phyloP scores from a whole-genome alignment of 345 rosid species.

The Syzygium grande region DNA sequence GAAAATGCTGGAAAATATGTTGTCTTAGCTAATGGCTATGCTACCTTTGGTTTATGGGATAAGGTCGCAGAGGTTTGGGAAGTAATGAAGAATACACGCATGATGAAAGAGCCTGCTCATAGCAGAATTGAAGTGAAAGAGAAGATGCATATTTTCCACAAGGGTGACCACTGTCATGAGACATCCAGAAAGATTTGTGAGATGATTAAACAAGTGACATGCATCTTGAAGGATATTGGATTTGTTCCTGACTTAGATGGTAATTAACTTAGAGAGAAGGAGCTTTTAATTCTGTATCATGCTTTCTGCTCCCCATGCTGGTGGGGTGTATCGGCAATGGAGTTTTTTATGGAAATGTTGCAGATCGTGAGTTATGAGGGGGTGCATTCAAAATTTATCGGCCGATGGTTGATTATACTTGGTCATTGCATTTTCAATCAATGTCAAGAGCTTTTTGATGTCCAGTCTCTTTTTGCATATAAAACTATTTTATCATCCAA shows the following conservation, averaged over 20 bases:
- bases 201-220: constrained; percentile 33
- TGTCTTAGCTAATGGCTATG: constrained; percentile 56
- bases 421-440: background rate
- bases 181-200: constrained; percentile 32
- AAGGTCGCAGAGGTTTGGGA: constrained; percentile 50
- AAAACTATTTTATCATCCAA: background rate
- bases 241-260: constrained; percentile 21
- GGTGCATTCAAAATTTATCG: background rate
- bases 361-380: background rate
- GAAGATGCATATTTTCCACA: constrained; percentile 39
- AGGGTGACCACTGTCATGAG: constrained; percentile 41
- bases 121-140: constrained; percentile 62
- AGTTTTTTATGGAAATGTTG: background rate
- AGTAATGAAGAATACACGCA: constrained; percentile 37
- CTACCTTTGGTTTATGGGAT: constrained; percentile 53
- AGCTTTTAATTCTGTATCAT: background rate
- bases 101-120: constrained; percentile 54
- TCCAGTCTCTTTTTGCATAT: background rate
- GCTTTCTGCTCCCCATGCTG: background rate
- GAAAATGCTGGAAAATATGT: constrained; percentile 61
- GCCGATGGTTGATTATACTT: background rate
- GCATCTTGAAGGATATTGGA: constrained; percentile 36
- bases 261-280: constrained; percentile 4
- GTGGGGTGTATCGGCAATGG: background rate
- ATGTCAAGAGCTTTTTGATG: background rate